These are phyloP conservation scores for Aspergillus fijiensis DNA, from an alignment of 2,329 filamentous ascomycete genomes.

Conservation along the genomic window DNA sequence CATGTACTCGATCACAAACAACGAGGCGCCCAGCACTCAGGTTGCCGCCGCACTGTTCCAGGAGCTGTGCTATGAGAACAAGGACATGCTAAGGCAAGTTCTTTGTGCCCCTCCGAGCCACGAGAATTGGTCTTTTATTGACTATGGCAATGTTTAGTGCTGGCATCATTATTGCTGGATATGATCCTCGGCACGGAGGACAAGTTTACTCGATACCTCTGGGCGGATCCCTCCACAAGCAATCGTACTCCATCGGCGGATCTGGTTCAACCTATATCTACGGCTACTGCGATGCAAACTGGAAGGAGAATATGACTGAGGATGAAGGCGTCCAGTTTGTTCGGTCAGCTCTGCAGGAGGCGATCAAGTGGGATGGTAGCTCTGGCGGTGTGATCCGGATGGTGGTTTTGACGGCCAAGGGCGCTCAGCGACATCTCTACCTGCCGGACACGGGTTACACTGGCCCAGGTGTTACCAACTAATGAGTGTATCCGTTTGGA, in stretches of 20 bases:
- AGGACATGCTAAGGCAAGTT: slow-evolving; percentile 81
- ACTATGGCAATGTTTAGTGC: slow-evolving; percentile 59
- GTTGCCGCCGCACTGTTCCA: slow-evolving; percentile 95
- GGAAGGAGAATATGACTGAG: slow-evolving; percentile 93
- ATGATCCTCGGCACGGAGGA: slow-evolving; percentile 90
- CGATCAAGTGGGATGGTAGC: slow-evolving; percentile 99
- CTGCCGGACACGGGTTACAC: slow-evolving; percentile 88
- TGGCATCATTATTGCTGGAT: slow-evolving; percentile 97
- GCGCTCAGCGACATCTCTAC: slow-evolving; percentile 91
- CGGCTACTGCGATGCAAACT: slow-evolving; percentile 95
- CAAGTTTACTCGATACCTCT: slow-evolving; percentile 97
- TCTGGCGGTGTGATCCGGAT: slow-evolving; percentile 97
- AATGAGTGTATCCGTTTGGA: slow-evolving; percentile 19
- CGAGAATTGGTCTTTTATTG: background rate
- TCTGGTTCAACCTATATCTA: slow-evolving; percentile 99
- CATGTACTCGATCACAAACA: slow-evolving; percentile 86
- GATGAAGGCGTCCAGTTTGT: slow-evolving; percentile 88
- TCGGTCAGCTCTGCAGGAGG: slow-evolving; percentile 84
- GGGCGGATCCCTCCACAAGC: slow-evolving; percentile 96
- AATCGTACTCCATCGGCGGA: slow-evolving; percentile 90
- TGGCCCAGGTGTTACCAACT: slow-evolving; percentile 60
- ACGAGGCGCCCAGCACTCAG: slow-evolving; percentile 88
- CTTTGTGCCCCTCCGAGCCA: background rate
- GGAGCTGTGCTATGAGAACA: slow-evolving; percentile 97
- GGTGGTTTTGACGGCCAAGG: slow-evolving; percentile 89